Conservation (phyloP, 2,329 filamentous ascomycete genomes). For the Mycocentrospora acerina region DNA sequence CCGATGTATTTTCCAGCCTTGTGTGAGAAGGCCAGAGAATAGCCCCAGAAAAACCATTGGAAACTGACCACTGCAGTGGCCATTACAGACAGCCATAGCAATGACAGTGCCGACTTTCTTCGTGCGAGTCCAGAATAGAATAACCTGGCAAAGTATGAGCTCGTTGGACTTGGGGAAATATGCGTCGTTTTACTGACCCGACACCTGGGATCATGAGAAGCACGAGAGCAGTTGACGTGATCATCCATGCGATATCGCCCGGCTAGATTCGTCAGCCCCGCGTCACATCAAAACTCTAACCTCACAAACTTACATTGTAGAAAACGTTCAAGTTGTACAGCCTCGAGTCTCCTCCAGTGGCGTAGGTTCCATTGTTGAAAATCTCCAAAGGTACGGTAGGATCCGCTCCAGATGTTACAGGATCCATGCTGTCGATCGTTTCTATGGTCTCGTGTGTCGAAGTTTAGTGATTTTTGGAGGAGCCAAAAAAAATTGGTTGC, state of each 20-base stretch:
- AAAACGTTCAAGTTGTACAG: constrained; percentile 77
- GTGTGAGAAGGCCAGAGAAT: constrained; percentile 80
- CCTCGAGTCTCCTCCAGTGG: constrained; percentile 67
- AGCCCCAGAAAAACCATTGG: constrained; percentile 97
- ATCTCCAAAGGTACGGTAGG: constrained; percentile 36
- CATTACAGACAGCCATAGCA: constrained; percentile 85
- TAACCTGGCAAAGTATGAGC: constrained; percentile 57
- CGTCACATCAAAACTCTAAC: constrained; percentile 13
- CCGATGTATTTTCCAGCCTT: constrained; percentile 74
- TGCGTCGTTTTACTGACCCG: constrained; percentile 51
- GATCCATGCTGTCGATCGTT: constrained; percentile 26
- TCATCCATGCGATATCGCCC: constrained; percentile 81
- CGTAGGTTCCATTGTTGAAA: constrained; percentile 60
- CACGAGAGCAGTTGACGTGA: constrained; percentile 75
- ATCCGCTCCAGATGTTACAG: constrained; percentile 27
- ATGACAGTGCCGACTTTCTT: constrained; percentile 82
- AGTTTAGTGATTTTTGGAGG: constrained; percentile 1
- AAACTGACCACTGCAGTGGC: constrained; percentile 77
- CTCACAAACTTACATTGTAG: constrained; percentile 65
- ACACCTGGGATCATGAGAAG: constrained; percentile 92
- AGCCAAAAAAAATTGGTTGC: not conserved
- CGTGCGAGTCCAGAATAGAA: constrained; percentile 91
- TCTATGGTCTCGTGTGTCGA: constrained; percentile 8
- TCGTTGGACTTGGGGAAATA: not conserved
- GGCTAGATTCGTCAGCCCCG: constrained; percentile 53